Conservation (phyloP, 257 asterid genomes). For the Vinca minor region DNA sequence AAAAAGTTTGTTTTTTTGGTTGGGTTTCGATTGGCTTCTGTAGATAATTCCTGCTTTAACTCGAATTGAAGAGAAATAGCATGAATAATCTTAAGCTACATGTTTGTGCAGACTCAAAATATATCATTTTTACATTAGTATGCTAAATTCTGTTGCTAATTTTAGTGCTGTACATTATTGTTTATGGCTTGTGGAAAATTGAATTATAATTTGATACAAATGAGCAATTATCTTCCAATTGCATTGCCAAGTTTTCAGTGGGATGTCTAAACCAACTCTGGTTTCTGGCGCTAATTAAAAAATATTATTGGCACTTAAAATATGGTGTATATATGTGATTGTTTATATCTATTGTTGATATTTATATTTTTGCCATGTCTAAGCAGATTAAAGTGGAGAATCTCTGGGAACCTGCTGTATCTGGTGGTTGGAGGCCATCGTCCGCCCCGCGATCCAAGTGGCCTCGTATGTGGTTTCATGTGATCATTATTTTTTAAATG, state of each 20-base stretch:
- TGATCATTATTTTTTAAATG: not conserved
- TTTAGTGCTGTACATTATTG: not conserved
- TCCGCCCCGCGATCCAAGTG: constrained; percentile 93
- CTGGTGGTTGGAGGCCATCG: constrained; percentile 94
- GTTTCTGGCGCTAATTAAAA: not conserved
- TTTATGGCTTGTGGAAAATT: not conserved
- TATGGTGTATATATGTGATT: not conserved
- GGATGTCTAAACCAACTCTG: not conserved
- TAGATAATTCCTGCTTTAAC: not conserved
- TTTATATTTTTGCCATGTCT: constrained; percentile 20
- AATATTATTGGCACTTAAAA: not conserved
- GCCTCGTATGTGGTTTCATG: constrained; percentile 56
- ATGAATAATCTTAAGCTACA: not conserved
- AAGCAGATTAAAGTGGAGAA: constrained; percentile 59
- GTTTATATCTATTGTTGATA: not conserved
- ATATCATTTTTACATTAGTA: too few relatives aligned
- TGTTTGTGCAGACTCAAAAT: not conserved
- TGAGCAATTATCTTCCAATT: not conserved
- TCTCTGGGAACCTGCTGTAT: constrained; percentile 75
- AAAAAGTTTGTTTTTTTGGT: not conserved
- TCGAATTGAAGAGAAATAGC: not conserved
- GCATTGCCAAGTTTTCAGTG: not conserved
- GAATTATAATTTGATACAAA: not conserved
- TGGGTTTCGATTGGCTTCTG: not conserved
- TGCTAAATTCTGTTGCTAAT: not conserved